phyloP scores from a whole-genome alignment of 495 filamentous ascomycete genomes.

The Aspergillus sclerotioniger region DNA sequence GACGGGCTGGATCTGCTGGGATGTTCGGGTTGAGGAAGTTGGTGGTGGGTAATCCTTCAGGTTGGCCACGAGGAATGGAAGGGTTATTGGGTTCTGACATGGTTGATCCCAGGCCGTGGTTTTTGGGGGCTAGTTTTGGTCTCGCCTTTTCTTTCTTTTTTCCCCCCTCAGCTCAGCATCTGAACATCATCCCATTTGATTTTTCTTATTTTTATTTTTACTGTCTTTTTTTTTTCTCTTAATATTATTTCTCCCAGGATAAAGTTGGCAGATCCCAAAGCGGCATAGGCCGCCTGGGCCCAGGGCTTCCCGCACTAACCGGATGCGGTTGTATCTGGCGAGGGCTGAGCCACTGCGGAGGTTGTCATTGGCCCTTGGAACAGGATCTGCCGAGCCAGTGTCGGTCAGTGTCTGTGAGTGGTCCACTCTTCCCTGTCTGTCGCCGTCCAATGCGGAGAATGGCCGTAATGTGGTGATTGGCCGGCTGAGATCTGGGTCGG shows the following conservation, averaged over 20 bases:
- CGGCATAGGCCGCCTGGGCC: not conserved
- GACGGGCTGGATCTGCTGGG: no score
- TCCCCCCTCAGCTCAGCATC: no score
- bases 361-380: conserved; percentile 11
- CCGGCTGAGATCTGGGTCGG: not conserved
- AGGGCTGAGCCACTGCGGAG: conserved; percentile 1
- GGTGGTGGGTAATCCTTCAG: not conserved
- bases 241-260: not conserved
- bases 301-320: conserved; percentile 14
- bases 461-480: conserved; percentile 13
- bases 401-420: conserved; percentile 3
- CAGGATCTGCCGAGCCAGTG: conserved; percentile 2
- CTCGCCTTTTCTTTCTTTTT: no score
- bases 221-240: not conserved
- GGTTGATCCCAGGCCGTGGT: not conserved
- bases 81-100: not conserved
- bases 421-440: not conserved
- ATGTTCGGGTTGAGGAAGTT: no score
- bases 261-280: not conserved
- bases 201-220: no score
- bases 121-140: not conserved
- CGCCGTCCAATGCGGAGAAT: conserved; percentile 22
- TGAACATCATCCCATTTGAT: not conserved
- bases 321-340: conserved; percentile 21
- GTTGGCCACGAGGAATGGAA: not conserved